These are phyloP conservation scores for Colletotrichum cuscutae DNA, from an alignment of 2,329 filamentous ascomycete species.

Conservation along the genomic window DNA sequence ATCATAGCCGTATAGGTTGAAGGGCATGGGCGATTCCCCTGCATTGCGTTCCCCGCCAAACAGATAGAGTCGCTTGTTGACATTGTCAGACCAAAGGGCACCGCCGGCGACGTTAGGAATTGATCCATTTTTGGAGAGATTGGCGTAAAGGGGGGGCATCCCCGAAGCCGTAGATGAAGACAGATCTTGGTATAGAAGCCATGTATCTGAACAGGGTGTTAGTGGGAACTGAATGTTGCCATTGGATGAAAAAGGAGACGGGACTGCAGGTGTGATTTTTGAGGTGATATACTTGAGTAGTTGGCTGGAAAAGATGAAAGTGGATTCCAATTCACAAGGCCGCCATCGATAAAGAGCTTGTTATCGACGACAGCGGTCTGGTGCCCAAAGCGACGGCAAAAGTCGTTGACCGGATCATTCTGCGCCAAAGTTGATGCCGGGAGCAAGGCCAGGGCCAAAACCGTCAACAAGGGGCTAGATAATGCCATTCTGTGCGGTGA, in stretches of 20 bases:
- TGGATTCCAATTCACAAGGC: slow-evolving; percentile 65
- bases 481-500: not conserved
- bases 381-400: slow-evolving; percentile 66
- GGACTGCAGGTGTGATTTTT: not conserved
- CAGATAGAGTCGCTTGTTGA: slow-evolving; percentile 72
- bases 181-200: slow-evolving; percentile 68
- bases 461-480: not conserved
- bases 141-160: slow-evolving; percentile 64
- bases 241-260: too few species aligned
- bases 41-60: slow-evolving; percentile 68
- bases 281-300: slow-evolving; percentile 61
- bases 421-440: slow-evolving; percentile 42
- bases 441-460: slow-evolving; percentile 19
- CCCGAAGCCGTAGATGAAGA: slow-evolving; percentile 52
- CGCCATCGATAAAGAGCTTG: slow-evolving; percentile 71
- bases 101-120: slow-evolving; percentile 60
- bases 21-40: slow-evolving; percentile 52
- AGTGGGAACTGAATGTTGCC: not conserved
- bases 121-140: slow-evolving; percentile 67
- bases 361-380: slow-evolving; percentile 69
- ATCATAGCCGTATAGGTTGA: slow-evolving; percentile 68
- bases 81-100: slow-evolving; percentile 67
- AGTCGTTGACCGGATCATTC: slow-evolving; percentile 63
- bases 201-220: slow-evolving; percentile 53
- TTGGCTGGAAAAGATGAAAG: slow-evolving; percentile 59